These are phyloP conservation scores for Vachellia collinsii DNA, from an alignment of 306 rosid genomes.

Conservation along the genomic window DNA sequence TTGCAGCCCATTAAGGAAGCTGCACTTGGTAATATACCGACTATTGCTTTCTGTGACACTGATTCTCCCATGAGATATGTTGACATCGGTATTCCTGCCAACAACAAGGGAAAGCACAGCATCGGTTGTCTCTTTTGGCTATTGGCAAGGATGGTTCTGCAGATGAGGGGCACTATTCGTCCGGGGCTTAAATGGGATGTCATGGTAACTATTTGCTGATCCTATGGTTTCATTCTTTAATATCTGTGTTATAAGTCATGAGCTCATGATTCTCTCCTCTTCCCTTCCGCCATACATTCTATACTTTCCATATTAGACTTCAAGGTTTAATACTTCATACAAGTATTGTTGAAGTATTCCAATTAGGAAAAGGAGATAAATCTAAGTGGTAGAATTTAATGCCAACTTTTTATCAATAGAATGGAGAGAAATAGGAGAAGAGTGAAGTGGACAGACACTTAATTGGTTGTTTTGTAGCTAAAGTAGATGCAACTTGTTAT, in stretches of 20 bases:
- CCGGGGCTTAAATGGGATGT: slow-evolving; percentile 68
- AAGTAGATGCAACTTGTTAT: background rate
- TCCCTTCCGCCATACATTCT: background rate
- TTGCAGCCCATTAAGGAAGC: slow-evolving; percentile 75
- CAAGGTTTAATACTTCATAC: no score
- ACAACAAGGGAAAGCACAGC: slow-evolving; percentile 77
- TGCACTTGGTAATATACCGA: slow-evolving; percentile 71
- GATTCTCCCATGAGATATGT: slow-evolving; percentile 73
- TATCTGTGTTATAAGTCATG: no score
- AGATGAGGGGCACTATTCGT: slow-evolving; percentile 70
- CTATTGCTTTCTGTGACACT: slow-evolving; percentile 71
- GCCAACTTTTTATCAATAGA: background rate
- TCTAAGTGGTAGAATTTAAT: background rate
- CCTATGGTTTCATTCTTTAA: background rate
- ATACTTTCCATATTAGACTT: background rate
- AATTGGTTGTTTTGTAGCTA: background rate
- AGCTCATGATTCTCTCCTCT: background rate
- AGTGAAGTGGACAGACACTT: background rate
- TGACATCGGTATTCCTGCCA: slow-evolving; percentile 77
- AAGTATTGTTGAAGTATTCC: no score
- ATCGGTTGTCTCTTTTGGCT: slow-evolving; percentile 76
- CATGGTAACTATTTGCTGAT: slow-evolving; percentile 46
- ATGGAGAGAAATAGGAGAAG: background rate
- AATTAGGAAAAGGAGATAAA: background rate
- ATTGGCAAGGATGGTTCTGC: slow-evolving; percentile 71